These are phyloP conservation scores for Neoboletus magnificus DNA, from an alignment of 768 basidiomycete species.

Conservation along the genomic window DNA sequence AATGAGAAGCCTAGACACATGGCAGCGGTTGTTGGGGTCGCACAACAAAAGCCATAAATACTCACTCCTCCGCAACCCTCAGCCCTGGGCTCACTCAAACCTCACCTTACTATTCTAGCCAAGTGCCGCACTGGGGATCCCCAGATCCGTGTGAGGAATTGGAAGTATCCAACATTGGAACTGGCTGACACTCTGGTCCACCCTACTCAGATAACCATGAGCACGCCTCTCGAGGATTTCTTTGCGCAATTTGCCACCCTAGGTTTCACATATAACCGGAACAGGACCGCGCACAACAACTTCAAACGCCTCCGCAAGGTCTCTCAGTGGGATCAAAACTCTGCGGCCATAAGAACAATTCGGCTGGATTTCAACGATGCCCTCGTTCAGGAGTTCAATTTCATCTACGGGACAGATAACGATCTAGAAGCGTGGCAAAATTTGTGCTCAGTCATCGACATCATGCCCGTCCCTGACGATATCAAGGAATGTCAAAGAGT, in stretches of 20 bases:
- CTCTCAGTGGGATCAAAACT: slow-evolving; percentile 6
- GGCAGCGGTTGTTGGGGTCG: not conserved
- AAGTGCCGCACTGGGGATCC: not conserved
- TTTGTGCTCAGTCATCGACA: slow-evolving; percentile 20
- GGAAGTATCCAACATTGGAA: no score
- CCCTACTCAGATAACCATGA: slow-evolving; percentile 4
- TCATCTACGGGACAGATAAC: slow-evolving; percentile 17
- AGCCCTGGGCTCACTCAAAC: not conserved
- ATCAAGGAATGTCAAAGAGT: slow-evolving; percentile 19
- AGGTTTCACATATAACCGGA: slow-evolving; percentile 13
- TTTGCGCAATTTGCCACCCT: slow-evolving; percentile 18
- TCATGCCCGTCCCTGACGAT: slow-evolving; percentile 19
- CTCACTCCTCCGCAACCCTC: no score
- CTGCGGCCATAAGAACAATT: no score
- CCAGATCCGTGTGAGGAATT: not conserved
- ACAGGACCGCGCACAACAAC: slow-evolving; percentile 19
- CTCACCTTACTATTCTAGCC: not conserved
- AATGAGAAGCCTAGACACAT: not conserved
- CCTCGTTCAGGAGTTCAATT: slow-evolving; percentile 25
- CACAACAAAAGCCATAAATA: slow-evolving; percentile 3
- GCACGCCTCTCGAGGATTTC: slow-evolving; percentile 23
- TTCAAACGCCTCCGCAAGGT: slow-evolving; percentile 13
- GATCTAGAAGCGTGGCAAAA: slow-evolving; percentile 23
- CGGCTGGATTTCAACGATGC: slow-evolving; percentile 21
- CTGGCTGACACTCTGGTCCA: not conserved